A percentile compares a stretch with the other conserved stretches of the same genome.
These are phyloP conservation scores for Backusella circina DNA, from an alignment of 192 early-diverging fungal species.

Conservation along the genomic window DNA sequence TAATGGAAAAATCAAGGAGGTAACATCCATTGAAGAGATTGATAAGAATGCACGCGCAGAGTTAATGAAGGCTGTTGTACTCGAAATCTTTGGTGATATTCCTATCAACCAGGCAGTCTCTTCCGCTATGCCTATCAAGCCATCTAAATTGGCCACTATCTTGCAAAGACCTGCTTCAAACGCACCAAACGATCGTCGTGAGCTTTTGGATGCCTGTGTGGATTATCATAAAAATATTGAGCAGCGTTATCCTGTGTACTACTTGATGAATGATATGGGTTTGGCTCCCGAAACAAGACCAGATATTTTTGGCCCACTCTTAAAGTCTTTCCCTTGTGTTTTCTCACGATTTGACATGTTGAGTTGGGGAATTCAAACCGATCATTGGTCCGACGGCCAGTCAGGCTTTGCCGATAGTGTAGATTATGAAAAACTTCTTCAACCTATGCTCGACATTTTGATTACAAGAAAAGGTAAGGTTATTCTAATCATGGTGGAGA, in stretches of 20 bases:
- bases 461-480: conserved; percentile 21
- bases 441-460: conserved; percentile 18
- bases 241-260: conserved; percentile 8
- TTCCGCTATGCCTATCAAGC: conserved; percentile 17
- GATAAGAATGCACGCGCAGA: background rate
- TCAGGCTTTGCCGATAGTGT: background rate
- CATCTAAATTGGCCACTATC: conserved; percentile 9
- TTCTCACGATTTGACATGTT: conserved; percentile 17
- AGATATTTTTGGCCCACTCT: conserved; percentile 10
- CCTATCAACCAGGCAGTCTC: conserved; percentile 22
- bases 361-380: background rate
- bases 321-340: conserved; percentile 15
- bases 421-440: conserved; percentile 18
- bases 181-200: background rate
- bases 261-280: conserved; percentile 15
- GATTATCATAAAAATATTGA: conserved; percentile 21
- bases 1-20: background rate
- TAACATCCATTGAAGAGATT: background rate
- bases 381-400: conserved; percentile 1
- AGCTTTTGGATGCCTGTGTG: conserved; percentile 17
- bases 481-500: background rate
- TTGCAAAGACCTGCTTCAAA: background rate
- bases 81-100: conserved; percentile 20
- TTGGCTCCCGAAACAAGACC: background rate
- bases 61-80: conserved; percentile 13